phyloP scores from a whole-genome alignment of 2,329 filamentous ascomycete species.

The Ceratocystis ficicola region DNA sequence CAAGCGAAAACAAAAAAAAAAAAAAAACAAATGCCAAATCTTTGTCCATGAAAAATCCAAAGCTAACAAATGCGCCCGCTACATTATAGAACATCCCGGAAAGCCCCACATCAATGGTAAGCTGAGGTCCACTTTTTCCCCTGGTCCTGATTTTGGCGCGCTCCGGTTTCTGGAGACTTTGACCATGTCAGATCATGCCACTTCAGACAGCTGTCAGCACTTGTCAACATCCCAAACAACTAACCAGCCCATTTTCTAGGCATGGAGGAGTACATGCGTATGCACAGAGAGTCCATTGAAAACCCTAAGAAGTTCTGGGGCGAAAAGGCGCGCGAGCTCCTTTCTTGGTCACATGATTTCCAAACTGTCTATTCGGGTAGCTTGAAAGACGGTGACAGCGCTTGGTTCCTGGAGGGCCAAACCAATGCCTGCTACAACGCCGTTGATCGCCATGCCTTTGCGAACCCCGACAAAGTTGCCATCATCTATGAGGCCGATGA shows the following conservation, averaged over 20 bases:
- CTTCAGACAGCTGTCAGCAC: neutral
- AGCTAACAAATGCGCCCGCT: slow-evolving; percentile 29
- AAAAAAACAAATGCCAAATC: neutral
- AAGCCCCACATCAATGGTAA: slow-evolving; percentile 55
- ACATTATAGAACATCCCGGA: slow-evolving; percentile 49
- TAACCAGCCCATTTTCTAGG: slow-evolving; percentile 31
- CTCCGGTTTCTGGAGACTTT: slow-evolving; percentile 2
- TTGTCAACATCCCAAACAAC: neutral
- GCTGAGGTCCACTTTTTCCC: slow-evolving; percentile 27
- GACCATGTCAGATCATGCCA: neutral
- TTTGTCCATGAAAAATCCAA: slow-evolving; percentile 20
- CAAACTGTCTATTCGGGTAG: slow-evolving; percentile 72
- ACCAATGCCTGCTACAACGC: slow-evolving; percentile 97
- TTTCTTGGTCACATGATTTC: slow-evolving; percentile 86
- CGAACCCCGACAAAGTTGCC: slow-evolving; percentile 81
- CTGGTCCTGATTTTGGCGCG: slow-evolving; percentile 23
- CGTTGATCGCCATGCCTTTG: slow-evolving; percentile 90
- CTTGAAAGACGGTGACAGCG: slow-evolving; percentile 66
- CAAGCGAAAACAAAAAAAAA: neutral
- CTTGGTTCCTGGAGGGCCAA: slow-evolving; percentile 89
- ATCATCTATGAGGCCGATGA: slow-evolving; percentile 99
- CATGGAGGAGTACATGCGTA: slow-evolving; percentile 53
- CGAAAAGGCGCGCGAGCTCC: slow-evolving; percentile 68
- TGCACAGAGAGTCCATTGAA: slow-evolving; percentile 77
- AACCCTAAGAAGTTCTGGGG: slow-evolving; percentile 87